Evolutionary conservation across 768 basidiomycete species (phyloP).

Genomic region (Termitomyces sp.): DNA sequence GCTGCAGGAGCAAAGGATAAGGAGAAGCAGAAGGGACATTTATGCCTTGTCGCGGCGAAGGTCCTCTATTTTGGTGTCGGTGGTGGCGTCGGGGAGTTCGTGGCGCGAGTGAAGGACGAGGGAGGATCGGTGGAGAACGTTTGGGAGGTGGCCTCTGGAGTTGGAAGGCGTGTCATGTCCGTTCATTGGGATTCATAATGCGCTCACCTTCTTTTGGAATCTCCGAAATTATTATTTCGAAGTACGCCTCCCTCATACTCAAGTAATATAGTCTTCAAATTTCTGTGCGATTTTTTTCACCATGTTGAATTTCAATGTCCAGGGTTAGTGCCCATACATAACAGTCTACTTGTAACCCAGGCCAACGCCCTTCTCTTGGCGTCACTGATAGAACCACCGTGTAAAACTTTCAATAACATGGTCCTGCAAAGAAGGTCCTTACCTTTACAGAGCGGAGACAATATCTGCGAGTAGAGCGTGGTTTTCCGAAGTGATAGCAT

Average conservation of each 20-base stretch:
- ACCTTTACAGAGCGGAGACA: too few relatives aligned
- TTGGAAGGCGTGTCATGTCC: slow-evolving; percentile 70
- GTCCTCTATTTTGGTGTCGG: slow-evolving; percentile 95
- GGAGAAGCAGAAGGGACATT: slow-evolving; percentile 17
- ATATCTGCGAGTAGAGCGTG: too few relatives aligned
- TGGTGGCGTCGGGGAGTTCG: slow-evolving; percentile 79
- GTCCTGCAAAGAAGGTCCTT: too few relatives aligned
- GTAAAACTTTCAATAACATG: too few relatives aligned
- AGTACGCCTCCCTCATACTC: not conserved
- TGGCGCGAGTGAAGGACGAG: slow-evolving; percentile 46
- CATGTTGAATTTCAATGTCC: not conserved
- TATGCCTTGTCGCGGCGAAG: slow-evolving; percentile 87
- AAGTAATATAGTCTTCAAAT: not conserved
- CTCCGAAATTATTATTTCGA: not conserved
- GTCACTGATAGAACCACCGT: too few relatives aligned
- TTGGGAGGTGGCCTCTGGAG: slow-evolving; percentile 65
- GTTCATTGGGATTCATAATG: slow-evolving; percentile 46
- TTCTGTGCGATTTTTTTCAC: not conserved
- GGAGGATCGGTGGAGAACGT: slow-evolving; percentile 54
- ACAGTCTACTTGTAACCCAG: too few relatives aligned
- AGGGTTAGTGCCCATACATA: not conserved
- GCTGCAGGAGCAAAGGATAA: slow-evolving; percentile 28
- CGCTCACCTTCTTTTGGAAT: not conserved
- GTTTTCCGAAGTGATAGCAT: too few relatives aligned
- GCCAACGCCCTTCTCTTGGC: too few relatives aligned